Evolutionary conservation across 2,329 filamentous ascomycete species (phyloP).

Genomic region (Huntiella omanensis): DNA sequence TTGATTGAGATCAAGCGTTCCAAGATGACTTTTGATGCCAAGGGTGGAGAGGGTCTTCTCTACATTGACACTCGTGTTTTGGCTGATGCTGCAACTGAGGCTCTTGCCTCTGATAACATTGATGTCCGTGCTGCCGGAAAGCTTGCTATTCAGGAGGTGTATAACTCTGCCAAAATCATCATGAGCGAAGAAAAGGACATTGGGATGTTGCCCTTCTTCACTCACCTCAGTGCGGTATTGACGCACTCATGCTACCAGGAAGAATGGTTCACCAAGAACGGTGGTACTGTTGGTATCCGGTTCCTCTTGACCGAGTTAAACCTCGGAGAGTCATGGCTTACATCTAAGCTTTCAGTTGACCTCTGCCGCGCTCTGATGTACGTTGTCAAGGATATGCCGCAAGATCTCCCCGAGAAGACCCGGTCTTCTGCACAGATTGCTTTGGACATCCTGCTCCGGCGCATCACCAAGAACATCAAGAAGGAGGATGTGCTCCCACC

Average conservation of each 20-base stretch:
- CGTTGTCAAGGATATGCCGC: conserved; percentile 95
- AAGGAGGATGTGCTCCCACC: conserved; percentile 52
- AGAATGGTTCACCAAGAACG: conserved; percentile 96
- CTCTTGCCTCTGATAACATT: conserved; percentile 65
- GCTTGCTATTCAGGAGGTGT: conserved; percentile 56
- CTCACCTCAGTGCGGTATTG: conserved; percentile 62
- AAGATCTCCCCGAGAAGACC: conserved; percentile 81
- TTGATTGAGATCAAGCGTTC: conserved; percentile 62
- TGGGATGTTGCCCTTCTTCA: conserved; percentile 66
- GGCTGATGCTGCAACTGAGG: conserved; percentile 78
- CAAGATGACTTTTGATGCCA: conserved; percentile 63
- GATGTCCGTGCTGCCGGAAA: conserved; percentile 71
- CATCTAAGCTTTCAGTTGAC: conserved; percentile 56
- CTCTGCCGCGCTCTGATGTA: conserved; percentile 86
- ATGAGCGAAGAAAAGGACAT: conserved; percentile 58
- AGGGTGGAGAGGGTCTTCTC: conserved; percentile 69
- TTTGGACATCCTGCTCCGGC: conserved; percentile 57
- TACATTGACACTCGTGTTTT: conserved; percentile 74
- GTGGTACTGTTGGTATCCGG: conserved; percentile 77
- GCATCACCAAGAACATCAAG: conserved; percentile 59
- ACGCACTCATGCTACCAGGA: conserved; percentile 93
- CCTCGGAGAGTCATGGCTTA: conserved; percentile 68
- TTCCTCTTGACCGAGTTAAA: conserved; percentile 71
- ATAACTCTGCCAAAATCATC: conserved; percentile 56
- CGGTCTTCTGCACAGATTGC: conserved; percentile 67